A percentile compares a stretch with the other conserved stretches of the same genome.
Evolutionary conservation across 257 asterid genomes (phyloP).

Genomic region (Plectranthus barbatus): DNA sequence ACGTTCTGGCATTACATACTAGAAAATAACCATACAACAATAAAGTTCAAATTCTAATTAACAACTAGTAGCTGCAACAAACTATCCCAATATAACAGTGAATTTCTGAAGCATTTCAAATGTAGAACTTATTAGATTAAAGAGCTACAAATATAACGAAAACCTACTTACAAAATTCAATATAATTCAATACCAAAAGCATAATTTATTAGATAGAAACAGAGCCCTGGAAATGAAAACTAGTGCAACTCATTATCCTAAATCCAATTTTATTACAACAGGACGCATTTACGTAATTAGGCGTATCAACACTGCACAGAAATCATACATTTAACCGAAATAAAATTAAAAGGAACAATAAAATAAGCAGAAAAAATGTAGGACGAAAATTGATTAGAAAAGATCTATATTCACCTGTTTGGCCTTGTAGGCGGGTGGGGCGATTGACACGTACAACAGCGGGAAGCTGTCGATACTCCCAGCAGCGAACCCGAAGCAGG

Average conservation of each 20-base stretch:
- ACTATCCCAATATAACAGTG: neutral
- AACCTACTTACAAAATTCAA: too few species aligned
- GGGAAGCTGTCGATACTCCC: neutral
- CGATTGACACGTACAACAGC: neutral
- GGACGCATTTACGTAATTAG: neutral
- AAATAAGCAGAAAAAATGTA: neutral
- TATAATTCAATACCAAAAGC: neutral
- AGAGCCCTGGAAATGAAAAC: neutral
- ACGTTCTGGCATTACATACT: neutral
- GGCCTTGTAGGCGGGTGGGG: conserved; percentile 4
- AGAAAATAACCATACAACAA: too few species aligned
- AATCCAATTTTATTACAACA: neutral
- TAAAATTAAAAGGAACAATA: neutral
- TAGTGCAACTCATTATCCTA: neutral
- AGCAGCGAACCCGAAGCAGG: conserved; percentile 3
- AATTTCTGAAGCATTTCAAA: too few species aligned
- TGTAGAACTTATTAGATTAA: neutral
- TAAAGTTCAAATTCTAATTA: too few species aligned
- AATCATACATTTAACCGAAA: neutral
- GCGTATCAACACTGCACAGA: neutral
- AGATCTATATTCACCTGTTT: neutral
- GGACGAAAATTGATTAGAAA: neutral
- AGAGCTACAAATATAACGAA: too few species aligned
- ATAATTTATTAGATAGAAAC: neutral
- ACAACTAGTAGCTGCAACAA: too few species aligned